Base-by-base conservation (phyloP, 1,284 basidiomycete species). In the Puccinia coronata region DNA sequence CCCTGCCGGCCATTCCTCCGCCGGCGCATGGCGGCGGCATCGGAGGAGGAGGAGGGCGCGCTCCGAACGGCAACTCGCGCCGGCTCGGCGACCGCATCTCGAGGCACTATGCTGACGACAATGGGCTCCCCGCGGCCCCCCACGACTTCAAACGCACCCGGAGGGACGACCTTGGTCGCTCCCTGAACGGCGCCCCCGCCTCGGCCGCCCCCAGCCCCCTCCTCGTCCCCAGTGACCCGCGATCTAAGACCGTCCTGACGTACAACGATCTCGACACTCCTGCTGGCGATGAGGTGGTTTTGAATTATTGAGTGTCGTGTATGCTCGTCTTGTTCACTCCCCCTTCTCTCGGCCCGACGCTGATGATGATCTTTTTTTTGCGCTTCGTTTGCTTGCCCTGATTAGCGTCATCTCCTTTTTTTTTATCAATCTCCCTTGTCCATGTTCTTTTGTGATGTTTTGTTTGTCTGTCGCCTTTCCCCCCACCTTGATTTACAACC, bases 251-350 rank as follows among this genome's bases (percentile, higher is more conserved):
- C 47, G 79, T 81, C 31, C 59, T 81, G 41, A 71, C 79, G 31
- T 81, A 81, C 34, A 81, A 81, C 41, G 79, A 81, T 67, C 59
- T 81, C 18, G 79, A 81, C 57, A 72, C 70, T 18, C 57, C 71
- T n/a, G 70, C 79, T 25, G 79, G 59, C 31, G 79, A 81, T 55
- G 79, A 81, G 71, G 71, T 81, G 59, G 79, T 81, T 6, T 74
- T 81, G 71, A 81, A 81, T 67, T 81, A 81, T 57, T 81, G 36
- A 63, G 36, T n/a, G 36, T 39, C n/a, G 18, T 39, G 34, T 63
- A 18, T 20, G 61, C 36, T 47, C n/a, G n/a, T n/a, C 43, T 47
- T 47, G 43, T 47, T 18, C 43, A 47, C 20, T n/a, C n/a, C n/a
- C n/a, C 34, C 18, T 23, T n/a, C 28, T 31, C n/a, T 57, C 8